A percentile compares a stretch with the other conserved stretches of the same genome.
Conservation (phyloP, 2,329 filamentous ascomycete species). For the Teratosphaeria viscida region DNA sequence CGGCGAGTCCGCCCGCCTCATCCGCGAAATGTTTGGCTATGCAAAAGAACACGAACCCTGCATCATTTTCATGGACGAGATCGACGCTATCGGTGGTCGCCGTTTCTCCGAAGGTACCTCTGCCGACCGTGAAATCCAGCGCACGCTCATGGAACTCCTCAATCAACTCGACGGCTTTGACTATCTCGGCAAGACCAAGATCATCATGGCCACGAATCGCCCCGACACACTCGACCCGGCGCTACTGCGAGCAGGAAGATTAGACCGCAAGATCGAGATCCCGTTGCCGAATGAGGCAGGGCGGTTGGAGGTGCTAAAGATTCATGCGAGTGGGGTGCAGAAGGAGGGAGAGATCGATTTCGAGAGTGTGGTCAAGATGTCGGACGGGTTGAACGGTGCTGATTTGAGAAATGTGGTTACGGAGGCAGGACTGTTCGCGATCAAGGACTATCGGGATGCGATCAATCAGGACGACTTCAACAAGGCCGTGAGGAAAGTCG, state of each 20-base stretch:
- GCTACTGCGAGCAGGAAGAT: conserved; percentile 77
- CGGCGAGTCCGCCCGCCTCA: conserved; percentile 90
- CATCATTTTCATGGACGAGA: conserved; percentile 99
- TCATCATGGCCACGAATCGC: conserved; percentile 99
- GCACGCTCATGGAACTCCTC: conserved; percentile 94
- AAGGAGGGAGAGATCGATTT: conserved; percentile 95
- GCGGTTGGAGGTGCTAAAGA: conserved; percentile 93
- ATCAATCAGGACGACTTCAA: conserved; percentile 99
- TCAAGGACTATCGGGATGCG: conserved; percentile 93
- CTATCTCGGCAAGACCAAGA: conserved; percentile 98
- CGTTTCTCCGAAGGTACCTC: conserved; percentile 96
- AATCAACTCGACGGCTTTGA: conserved; percentile 99
- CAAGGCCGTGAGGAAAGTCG: conserved; percentile 95
- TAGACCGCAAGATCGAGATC: conserved; percentile 98
- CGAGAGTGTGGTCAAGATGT: conserved; percentile 99
- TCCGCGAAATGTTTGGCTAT: conserved; percentile 99
- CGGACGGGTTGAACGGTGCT: conserved; percentile 91
- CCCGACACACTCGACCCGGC: conserved; percentile 93
- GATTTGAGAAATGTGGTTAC: conserved; percentile 97
- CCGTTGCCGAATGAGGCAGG: conserved; percentile 94
- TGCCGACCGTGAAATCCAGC: conserved; percentile 94
- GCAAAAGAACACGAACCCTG: conserved; percentile 98
- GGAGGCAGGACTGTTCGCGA: conserved; percentile 92
- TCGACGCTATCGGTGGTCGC: conserved; percentile 93
- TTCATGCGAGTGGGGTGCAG: conserved; percentile 76